Conservation (phyloP, 2,329 filamentous ascomycete genomes). For the Exophiala oligosperma region DNA sequence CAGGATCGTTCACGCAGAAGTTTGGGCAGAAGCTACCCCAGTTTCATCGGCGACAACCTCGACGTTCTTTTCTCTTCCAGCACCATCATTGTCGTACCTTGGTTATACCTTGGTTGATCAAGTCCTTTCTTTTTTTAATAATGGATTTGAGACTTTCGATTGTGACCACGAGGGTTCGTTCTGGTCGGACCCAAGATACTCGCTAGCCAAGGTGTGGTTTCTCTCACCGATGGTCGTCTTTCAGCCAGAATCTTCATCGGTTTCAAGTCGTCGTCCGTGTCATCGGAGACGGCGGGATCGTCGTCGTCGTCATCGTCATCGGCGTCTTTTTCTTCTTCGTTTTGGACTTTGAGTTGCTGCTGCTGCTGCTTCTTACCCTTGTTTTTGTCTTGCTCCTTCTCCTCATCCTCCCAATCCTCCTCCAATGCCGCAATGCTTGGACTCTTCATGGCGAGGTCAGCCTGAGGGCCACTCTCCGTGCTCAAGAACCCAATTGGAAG, state of each 20-base stretch:
- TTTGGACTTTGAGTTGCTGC: too few relatives aligned
- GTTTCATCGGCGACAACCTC: too few relatives aligned
- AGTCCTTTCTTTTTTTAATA: too few relatives aligned
- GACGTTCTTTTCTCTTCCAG: too few relatives aligned
- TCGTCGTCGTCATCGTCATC: conserved; percentile 13
- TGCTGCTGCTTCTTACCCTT: too few relatives aligned
- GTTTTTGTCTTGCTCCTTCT: too few relatives aligned
- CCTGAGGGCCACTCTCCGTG: conserved; percentile 25
- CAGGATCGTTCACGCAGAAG: too few relatives aligned
- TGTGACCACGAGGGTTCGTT: too few relatives aligned
- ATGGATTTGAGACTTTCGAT: too few relatives aligned
- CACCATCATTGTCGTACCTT: too few relatives aligned
- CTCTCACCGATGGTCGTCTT: conserved; percentile 9
- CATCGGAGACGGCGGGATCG: conserved; percentile 14
- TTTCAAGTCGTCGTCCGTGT: conserved; percentile 3
- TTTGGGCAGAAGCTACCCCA: too few relatives aligned
- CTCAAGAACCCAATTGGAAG: conserved; percentile 5
- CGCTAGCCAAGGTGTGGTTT: conserved; percentile 16
- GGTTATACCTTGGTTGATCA: too few relatives aligned
- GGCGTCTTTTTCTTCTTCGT: conserved; percentile 1
- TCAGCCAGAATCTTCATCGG: conserved; percentile 14
- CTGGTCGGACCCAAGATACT: neutral
- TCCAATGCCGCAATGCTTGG: conserved; percentile 27
- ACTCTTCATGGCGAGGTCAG: conserved; percentile 28
- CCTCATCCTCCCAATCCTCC: conserved; percentile 5